A percentile compares a stretch with the other conserved stretches of the same genome.
These are phyloP conservation scores for Parafenestella ontariensis DNA, from an alignment of 2,329 filamentous ascomycete species.

Conservation along the genomic window DNA sequence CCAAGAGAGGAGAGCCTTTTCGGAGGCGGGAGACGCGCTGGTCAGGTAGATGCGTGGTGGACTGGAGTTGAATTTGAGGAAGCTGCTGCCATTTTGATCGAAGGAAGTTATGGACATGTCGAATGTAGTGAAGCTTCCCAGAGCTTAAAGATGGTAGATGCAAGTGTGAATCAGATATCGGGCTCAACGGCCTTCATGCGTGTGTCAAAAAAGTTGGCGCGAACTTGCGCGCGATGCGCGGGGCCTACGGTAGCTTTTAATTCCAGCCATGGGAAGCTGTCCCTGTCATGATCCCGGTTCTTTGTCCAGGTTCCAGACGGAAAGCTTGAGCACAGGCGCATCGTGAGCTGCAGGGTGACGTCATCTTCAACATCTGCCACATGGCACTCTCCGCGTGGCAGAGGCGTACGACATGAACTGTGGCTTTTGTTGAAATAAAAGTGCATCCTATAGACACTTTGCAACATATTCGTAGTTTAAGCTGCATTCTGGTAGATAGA, in stretches of 20 bases:
- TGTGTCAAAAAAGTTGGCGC: neutral
- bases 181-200: neutral
- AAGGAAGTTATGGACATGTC: conserved; percentile 40
- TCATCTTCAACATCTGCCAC: neutral
- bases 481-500: neutral
- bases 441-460: too few relatives aligned
- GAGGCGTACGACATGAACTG: neutral
- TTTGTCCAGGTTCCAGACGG: conserved; percentile 14
- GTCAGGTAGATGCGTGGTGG: conserved; percentile 51
- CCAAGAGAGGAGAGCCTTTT: conserved; percentile 48
- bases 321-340: conserved; percentile 12
- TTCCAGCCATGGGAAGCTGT: conserved; percentile 6
- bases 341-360: neutral
- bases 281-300: conserved; percentile 23
- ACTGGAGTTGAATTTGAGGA: conserved; percentile 47
- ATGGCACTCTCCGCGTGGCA: neutral
- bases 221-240: conserved; percentile 6
- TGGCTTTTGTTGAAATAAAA: neutral
- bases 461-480: too few relatives aligned
- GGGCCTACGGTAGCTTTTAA: conserved; percentile 8
- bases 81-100: conserved; percentile 35
- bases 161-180: neutral
- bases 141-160: neutral
- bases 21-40: conserved; percentile 47
- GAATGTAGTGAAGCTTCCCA: neutral